These are phyloP conservation scores for Crucihimalaya himalaica DNA, from an alignment of 345 rosid genomes.

Conservation along the genomic window DNA sequence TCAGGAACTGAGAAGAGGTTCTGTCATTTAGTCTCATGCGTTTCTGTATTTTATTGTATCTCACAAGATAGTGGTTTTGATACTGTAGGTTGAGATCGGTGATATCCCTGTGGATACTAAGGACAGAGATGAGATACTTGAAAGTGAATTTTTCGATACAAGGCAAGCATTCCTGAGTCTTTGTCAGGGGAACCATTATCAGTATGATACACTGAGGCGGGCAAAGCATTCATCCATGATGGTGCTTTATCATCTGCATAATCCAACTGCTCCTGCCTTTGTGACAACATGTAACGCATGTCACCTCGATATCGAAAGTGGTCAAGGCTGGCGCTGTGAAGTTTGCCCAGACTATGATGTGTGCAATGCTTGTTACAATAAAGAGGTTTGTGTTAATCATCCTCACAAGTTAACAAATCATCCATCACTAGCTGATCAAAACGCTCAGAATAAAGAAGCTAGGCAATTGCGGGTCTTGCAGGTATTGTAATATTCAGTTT, in stretches of 20 bases:
- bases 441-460: slow-evolving; percentile 97
- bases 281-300: slow-evolving; percentile 90
- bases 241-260: slow-evolving; percentile 98
- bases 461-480: slow-evolving; percentile 84
- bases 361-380: slow-evolving; percentile 83
- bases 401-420: slow-evolving; percentile 96
- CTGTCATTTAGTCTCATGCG: slow-evolving; percentile 10
- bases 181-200: slow-evolving; percentile 99
- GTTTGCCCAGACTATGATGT: slow-evolving; percentile 95
- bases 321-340: slow-evolving; percentile 99
- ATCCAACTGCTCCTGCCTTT: slow-evolving; percentile 98
- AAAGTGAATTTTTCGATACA: slow-evolving; percentile 95
- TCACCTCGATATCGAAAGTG: slow-evolving; percentile 88
- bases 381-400: slow-evolving; percentile 80
- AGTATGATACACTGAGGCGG: slow-evolving; percentile 94
- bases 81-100: slow-evolving; percentile 63
- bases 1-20: slow-evolving; percentile 5
- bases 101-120: slow-evolving; percentile 79
- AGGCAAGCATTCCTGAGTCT: slow-evolving; percentile 98
- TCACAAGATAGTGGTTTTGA: slow-evolving; percentile 28
- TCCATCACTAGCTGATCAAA: slow-evolving; percentile 81
- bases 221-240: slow-evolving; percentile 99
- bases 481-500: slow-evolving; percentile 44
- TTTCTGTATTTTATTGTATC: slow-evolving; percentile 21
- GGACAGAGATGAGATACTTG: slow-evolving; percentile 96